Conservation (phyloP, 805 yeast species). For the Clavispora vitiphila region DNA sequence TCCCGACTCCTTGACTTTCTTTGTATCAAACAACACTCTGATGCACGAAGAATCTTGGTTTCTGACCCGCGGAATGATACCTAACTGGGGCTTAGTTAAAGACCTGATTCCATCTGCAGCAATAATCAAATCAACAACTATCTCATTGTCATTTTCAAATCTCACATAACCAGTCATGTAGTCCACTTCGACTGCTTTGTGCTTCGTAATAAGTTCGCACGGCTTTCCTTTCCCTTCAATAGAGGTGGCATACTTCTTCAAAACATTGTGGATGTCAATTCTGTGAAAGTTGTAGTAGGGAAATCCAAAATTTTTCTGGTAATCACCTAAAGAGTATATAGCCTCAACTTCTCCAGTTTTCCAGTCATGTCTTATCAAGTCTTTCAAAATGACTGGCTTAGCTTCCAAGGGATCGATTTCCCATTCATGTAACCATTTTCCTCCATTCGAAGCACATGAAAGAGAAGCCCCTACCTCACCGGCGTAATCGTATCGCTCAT, state of each 20-base stretch:
- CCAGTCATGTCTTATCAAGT: constrained; percentile 20
- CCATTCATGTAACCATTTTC: constrained; percentile 21
- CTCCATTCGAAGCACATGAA: constrained; percentile 27
- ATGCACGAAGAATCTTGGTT: constrained; percentile 19
- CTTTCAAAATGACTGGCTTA: constrained; percentile 20
- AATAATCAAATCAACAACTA: constrained; percentile 20
- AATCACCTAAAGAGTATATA: constrained; percentile 22
- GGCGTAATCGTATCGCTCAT: constrained; percentile 23
- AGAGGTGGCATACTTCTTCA: constrained; percentile 8
- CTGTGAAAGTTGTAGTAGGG: constrained; percentile 26
- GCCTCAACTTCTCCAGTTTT: constrained; percentile 17
- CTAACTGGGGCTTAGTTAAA: constrained; percentile 16
- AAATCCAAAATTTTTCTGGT: constrained; percentile 20
- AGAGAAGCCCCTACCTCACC: constrained; percentile 28
- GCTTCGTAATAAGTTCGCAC: constrained; percentile 17
- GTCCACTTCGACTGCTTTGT: constrained; percentile 11
- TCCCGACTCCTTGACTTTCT: constrained; percentile 13
- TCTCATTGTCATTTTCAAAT: constrained; percentile 21
- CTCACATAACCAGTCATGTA: constrained; percentile 5
- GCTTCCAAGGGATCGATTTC: constrained; percentile 19
- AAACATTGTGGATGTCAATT: constrained; percentile 19
- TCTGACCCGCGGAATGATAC: constrained; percentile 13
- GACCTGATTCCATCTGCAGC: constrained; percentile 30
- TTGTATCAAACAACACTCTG: constrained; percentile 19
- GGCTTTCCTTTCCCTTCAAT: constrained; percentile 19